Base-by-base conservation (phyloP, 495 filamentous ascomycete species). In the Podospora bellae-mahoneyi region DNA sequence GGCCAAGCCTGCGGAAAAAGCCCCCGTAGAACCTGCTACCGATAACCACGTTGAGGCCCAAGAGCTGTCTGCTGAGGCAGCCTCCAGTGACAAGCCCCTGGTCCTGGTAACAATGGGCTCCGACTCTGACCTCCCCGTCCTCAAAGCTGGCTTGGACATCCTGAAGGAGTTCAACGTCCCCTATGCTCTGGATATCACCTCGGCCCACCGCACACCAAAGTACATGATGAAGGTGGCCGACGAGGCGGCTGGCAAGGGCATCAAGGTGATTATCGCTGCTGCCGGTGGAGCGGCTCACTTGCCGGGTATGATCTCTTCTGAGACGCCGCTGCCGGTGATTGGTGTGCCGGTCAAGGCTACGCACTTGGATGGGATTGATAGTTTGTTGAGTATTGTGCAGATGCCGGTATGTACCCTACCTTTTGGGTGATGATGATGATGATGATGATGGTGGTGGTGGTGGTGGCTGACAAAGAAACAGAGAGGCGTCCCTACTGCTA, bases 31-130 rank as follows among this genome's bases (percentile, higher is more conserved):
- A 23, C 20, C 67, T 23, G 32, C 60, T 68, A 68, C 23, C 23
- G 23, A 20, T 18, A 48, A 55, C 26, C 19, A 60, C 5, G 54
- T 64, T 28, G 19, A 64, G 20, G 2, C 20, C 3, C n/a, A 44
- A 16, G 23, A 65, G n/a, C 56, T 63, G 13, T 44, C 62, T 13
- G 63, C 55, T 2, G 53, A 54, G 27, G 20, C 18, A 28, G 30
- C 44, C 55, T 28, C 64, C 15, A 13, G 19, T 13, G 75, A 77
- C 73, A 65, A 73, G 77, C 39, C 91, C 1, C 79, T 92, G 5
- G 89, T 97, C 7, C 90, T 90, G 7, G 89, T 99, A 9, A 92
- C 93, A 48, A 97, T 97, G 92, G 95, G 95, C 68, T 98, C 95
- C 5, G 93, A 97, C 81, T 95, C 91, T 54, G 95, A 99, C 77